phyloP scores from a whole-genome alignment of 768 basidiomycete species.

The Russula emetica region DNA sequence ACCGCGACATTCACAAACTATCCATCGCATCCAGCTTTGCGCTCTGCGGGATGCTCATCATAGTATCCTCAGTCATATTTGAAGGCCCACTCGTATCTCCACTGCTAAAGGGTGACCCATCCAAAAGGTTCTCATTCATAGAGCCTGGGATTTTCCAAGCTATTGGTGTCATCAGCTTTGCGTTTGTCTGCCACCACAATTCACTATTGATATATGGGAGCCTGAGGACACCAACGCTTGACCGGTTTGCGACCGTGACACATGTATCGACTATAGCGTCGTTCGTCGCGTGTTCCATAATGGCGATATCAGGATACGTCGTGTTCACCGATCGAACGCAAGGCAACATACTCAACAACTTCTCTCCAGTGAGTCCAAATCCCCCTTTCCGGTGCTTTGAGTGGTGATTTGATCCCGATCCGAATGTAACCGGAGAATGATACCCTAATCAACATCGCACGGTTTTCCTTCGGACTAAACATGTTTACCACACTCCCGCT shows the following conservation, averaged over 20 bases:
- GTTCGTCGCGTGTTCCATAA: constrained; percentile 74
- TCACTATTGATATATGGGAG: constrained; percentile 95
- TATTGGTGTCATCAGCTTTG: constrained; percentile 95
- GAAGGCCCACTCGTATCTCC: constrained; percentile 73
- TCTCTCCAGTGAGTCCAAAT: constrained; percentile 53
- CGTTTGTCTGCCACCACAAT: constrained; percentile 98
- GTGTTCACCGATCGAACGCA: constrained; percentile 88
- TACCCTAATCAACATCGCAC: constrained; percentile 89
- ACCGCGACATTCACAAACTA: constrained; percentile 97
- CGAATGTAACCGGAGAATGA: constrained; percentile 49
- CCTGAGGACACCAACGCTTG: constrained; percentile 86
- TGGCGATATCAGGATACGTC: constrained; percentile 81
- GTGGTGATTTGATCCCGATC: neutral
- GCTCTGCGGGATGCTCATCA: constrained; percentile 88
- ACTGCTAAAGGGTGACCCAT: constrained; percentile 72
- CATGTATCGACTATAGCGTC: constrained; percentile 87
- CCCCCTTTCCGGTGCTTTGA: neutral
- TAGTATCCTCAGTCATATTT: constrained; percentile 79
- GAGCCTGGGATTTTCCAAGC: constrained; percentile 86
- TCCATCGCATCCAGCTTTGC: constrained; percentile 90
- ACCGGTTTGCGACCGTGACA: constrained; percentile 88
- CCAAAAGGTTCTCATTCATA: constrained; percentile 68
- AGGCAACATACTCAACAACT: constrained; percentile 98
- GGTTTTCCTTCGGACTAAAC: constrained; percentile 90
- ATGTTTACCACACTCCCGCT: constrained; percentile 98